Conservation (phyloP, 495 filamentous ascomycete genomes). For the Xylaria flabelliformis region DNA sequence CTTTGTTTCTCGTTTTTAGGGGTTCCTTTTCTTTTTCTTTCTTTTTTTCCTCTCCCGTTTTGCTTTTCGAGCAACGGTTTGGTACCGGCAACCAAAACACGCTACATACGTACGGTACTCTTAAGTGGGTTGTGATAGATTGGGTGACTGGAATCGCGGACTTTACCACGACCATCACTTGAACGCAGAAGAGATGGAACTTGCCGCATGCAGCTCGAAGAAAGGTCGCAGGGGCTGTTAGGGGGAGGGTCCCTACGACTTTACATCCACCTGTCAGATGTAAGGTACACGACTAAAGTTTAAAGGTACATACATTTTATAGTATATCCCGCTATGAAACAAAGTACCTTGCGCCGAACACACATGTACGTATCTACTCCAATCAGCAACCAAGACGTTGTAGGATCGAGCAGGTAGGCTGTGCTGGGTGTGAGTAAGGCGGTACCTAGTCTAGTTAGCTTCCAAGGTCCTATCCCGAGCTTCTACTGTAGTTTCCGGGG, state of each 20-base stretch:
- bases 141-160: not conserved
- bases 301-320: not conserved
- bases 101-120: not conserved
- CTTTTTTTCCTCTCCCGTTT: not conserved
- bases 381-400: not conserved
- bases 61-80: not conserved
- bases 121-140: constrained; percentile 6
- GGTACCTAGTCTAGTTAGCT: not conserved
- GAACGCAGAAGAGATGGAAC: constrained; percentile 3
- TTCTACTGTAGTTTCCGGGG: not conserved
- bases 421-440: constrained; percentile 16
- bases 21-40: not conserved
- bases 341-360: not conserved
- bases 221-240: constrained; percentile 9
- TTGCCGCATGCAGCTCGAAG: constrained; percentile 19
- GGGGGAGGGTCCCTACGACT: constrained; percentile 1
- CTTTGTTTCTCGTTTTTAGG: not conserved
- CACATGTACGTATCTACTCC: not conserved
- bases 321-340: not conserved
- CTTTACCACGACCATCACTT: not conserved
- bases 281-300: not conserved
- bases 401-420: constrained; percentile 1
- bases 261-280: not conserved
- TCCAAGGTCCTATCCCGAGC: constrained; percentile 8
- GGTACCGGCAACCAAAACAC: constrained; percentile 9